Evolutionary conservation across 352 stramenopile species (phyloP), one percentile per base, ranked within the genome.

Genomic region (Globisporangium canariense): DNA sequence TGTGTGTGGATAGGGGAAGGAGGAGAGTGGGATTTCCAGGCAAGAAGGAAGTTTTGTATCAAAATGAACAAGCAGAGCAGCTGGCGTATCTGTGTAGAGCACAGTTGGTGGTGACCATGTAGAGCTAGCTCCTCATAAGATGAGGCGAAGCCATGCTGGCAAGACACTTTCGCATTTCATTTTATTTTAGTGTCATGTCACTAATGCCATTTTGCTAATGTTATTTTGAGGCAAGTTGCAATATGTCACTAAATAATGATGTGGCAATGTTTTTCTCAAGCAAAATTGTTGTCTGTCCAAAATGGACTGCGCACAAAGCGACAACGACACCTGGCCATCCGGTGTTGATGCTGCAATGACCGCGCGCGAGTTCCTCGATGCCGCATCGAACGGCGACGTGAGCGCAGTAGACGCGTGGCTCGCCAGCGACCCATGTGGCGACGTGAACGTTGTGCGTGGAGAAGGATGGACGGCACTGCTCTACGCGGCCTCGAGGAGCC

Each of bases 401-500:
- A 55, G 46, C 7, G 49, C 6, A 13, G 70, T 90, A 20, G 69
- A 83, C n/a, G 46, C 49, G 59, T 92, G 79, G 66, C 53, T 90
- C 10, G 36, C 18, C 6, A 14, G 4, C 0, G 47, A 52, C 4
- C 58, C 46, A 4, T 38, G 51, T 8, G 73, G 67, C 1, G 68
- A 90, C 32, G 77, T 88, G 40, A 93, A 93, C 58, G 74, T 66
- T 11, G 76, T 65, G 43, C 66, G 77, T 20, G 84, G 83, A 3
- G 81, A 93, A 50, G 69, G 74, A 10, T 93, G 84, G 84, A 89
- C 76, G 28, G 84, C 84, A 54, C 70, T 95, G 64, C 74, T 88
- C 54, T 86, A 84, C 50, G 84, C 86, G 1, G 78, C 88, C 9
- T 71, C 76, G n/a, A 59, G 76, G 22, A 75, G 77, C 55, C 79